These are phyloP conservation scores for Stemphylium vesicarium DNA, from an alignment of 2,329 filamentous ascomycete genomes.

Conservation along the genomic window DNA sequence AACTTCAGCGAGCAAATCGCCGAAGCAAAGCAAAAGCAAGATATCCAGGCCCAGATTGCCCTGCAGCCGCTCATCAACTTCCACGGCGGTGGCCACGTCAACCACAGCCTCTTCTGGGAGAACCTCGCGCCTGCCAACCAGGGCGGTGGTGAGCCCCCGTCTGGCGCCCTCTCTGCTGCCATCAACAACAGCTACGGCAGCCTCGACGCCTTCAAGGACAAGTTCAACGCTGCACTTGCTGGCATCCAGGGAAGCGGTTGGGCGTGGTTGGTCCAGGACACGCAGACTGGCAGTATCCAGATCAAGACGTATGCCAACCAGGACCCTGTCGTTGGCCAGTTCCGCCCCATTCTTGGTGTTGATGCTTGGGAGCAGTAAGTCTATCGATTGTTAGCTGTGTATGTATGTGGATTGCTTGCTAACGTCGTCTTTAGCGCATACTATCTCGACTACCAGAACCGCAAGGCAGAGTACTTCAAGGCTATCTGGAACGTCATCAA, in stretches of 20 bases:
- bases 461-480: constrained; percentile 94
- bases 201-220: constrained; percentile 65
- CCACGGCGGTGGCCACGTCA: constrained; percentile 71
- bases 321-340: constrained; percentile 85
- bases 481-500: constrained; percentile 95
- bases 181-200: constrained; percentile 67
- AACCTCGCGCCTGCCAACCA: constrained; percentile 71
- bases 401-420: neutral
- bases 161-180: constrained; percentile 61
- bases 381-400: rapidly evolving
- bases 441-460: constrained; percentile 87
- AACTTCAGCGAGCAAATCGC: constrained; percentile 74
- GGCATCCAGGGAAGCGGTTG: constrained; percentile 71
- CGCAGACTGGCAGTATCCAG: constrained; percentile 64
- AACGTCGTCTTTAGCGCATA: constrained; percentile 40
- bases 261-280: constrained; percentile 69
- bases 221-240: constrained; percentile 68
- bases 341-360: constrained; percentile 81
- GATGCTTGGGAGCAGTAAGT: constrained; percentile 88
- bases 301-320: constrained; percentile 82
- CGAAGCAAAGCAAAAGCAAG: constrained; percentile 60
- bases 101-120: constrained; percentile 73
- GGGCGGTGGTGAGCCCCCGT: constrained; percentile 70
- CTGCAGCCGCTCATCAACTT: constrained; percentile 68
- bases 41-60: constrained; percentile 62